Evolutionary conservation across 2,329 filamentous ascomycete genomes (phyloP).

Genomic region (Fusarium gaditjirri): DNA sequence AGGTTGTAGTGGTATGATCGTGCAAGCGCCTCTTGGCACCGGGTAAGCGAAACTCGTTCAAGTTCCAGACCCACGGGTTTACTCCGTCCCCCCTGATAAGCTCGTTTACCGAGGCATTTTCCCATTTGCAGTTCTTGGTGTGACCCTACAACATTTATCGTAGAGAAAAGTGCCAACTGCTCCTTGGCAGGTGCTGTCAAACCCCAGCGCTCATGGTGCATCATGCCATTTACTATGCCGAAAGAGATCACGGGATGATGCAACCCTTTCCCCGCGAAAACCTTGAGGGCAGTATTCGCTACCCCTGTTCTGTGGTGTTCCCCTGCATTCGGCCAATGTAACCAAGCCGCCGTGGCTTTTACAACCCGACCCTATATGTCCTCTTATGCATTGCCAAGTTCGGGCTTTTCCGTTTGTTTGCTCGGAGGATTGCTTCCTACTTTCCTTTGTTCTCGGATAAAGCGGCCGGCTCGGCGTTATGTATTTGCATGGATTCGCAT

Average conservation of each 20-base stretch:
- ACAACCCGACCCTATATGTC: background rate
- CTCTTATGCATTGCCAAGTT: background rate
- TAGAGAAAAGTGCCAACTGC: background rate
- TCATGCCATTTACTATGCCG: background rate
- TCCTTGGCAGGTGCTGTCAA: background rate
- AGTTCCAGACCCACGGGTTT: background rate
- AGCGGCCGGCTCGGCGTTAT: background rate
- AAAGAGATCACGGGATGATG: background rate
- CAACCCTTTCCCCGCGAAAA: background rate
- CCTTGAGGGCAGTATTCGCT: background rate
- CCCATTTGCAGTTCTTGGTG: background rate
- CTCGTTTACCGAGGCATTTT: background rate
- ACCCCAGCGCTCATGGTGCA: background rate
- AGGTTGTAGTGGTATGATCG: background rate
- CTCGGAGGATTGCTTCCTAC: background rate
- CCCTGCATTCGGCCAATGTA: background rate
- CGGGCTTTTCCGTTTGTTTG: background rate
- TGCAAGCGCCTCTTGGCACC: background rate
- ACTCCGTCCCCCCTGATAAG: background rate
- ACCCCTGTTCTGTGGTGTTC: background rate
- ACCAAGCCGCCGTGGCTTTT: constrained; percentile 1
- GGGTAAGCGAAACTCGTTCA: background rate
- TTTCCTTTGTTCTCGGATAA: background rate
- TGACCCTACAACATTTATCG: background rate
- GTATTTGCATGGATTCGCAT: background rate